Conservation (phyloP, 305 asterid species). For the Ilex paraguariensis region DNA sequence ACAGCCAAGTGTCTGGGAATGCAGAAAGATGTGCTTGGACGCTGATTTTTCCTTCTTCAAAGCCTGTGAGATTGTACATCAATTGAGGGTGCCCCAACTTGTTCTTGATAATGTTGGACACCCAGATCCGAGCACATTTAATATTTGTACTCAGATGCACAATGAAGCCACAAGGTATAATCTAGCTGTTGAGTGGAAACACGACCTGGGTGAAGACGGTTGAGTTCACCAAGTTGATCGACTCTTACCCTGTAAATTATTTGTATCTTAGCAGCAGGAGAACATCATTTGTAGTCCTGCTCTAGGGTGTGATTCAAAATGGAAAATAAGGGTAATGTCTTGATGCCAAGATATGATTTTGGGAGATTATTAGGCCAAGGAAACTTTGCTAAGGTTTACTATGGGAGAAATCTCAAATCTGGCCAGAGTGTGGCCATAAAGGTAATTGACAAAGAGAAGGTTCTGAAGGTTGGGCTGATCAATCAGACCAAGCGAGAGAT, state of each 20-base stretch:
- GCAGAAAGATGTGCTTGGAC: conserved; percentile 25
- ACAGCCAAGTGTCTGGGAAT: conserved; percentile 10
- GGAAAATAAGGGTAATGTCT: conserved; percentile 23
- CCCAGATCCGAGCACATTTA: not conserved
- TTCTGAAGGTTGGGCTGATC: conserved; percentile 31
- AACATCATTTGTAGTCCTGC: conserved; percentile 2
- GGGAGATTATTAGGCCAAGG: conserved; percentile 43
- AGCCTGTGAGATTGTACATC: conserved; percentile 7
- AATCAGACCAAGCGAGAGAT: conserved; percentile 39
- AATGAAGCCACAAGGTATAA: conserved; percentile 7
- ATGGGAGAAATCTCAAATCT: conserved; percentile 26
- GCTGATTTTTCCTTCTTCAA: conserved; percentile 7
- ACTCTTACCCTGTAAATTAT: conserved; percentile 12
- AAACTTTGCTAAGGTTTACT: conserved; percentile 36
- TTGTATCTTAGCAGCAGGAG: conserved; percentile 11
- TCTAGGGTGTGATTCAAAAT: conserved; percentile 10
- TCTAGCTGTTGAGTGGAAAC: conserved; percentile 13
- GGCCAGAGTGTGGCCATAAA: conserved; percentile 40
- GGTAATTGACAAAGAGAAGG: conserved; percentile 35
- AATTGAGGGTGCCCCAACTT: not conserved
- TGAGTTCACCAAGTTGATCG: conserved; percentile 6
- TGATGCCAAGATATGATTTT: conserved; percentile 28
- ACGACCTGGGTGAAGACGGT: conserved; percentile 14
- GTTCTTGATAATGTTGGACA: conserved; percentile 13
- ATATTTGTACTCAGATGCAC: conserved; percentile 14